These are phyloP conservation scores for Comarum palustre DNA, from an alignment of 306 rosid species.

Conservation along the genomic window DNA sequence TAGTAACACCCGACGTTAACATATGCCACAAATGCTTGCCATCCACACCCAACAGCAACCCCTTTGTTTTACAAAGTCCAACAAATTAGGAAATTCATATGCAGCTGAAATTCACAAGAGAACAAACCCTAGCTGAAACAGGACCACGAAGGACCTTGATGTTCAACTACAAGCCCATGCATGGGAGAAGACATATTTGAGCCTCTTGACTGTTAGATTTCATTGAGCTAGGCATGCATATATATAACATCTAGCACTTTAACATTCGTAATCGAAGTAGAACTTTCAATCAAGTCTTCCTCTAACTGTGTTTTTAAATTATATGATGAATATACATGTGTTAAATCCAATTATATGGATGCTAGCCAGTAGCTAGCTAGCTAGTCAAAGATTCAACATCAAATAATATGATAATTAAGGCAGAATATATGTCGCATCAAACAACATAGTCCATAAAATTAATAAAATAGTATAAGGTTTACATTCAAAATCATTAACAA, in stretches of 20 bases:
- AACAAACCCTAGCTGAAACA: neutral
- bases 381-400: neutral
- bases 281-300: too few species aligned
- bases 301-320: too few species aligned
- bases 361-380: too few species aligned
- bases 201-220: slow-evolving; percentile 4
- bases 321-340: too few species aligned
- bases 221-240: too few species aligned
- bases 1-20: slow-evolving; percentile 54
- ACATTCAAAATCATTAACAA: too few species aligned
- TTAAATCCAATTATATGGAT: too few species aligned
- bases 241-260: too few species aligned
- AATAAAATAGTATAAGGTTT: too few species aligned
- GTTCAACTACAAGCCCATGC: slow-evolving; percentile 4
- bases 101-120: neutral
- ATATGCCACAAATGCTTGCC: slow-evolving; percentile 61
- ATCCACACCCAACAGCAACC: slow-evolving; percentile 61
- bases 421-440: neutral
- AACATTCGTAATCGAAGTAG: too few species aligned
- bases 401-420: neutral
- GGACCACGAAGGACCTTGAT: slow-evolving; percentile 7
- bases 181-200: neutral
- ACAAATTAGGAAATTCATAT: neutral
- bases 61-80: slow-evolving; percentile 17
- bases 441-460: too few species aligned